Percentiles rank a stretch among this genome's conserved stretches.
phyloP scores from a whole-genome alignment of 352 stramenopile species.

The Aphanomyces cochlioides region DNA sequence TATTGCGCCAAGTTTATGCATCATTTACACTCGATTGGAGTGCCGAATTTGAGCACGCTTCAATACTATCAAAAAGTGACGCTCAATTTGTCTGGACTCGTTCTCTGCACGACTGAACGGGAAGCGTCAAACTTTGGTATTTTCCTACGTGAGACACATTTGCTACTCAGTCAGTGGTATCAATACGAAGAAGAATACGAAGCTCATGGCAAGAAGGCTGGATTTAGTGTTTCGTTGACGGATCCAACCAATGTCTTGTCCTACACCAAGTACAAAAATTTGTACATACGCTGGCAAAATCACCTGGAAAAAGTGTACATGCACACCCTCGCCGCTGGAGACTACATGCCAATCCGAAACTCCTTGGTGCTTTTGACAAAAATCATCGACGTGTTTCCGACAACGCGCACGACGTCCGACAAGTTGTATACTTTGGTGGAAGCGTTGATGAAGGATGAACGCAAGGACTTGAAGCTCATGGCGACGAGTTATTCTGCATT shows the following conservation, averaged over 20 bases:
- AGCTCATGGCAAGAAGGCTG: conserved; percentile 69
- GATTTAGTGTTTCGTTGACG: conserved; percentile 65
- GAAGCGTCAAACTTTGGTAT: conserved; percentile 84
- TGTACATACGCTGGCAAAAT: conserved; percentile 74
- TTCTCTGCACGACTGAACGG: conserved; percentile 78
- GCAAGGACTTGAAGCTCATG: conserved; percentile 89
- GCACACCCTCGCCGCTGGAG: conserved; percentile 51
- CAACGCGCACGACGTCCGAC: conserved; percentile 52
- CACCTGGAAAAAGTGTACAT: conserved; percentile 62
- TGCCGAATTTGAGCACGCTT: conserved; percentile 64
- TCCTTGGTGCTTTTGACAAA: conserved; percentile 86
- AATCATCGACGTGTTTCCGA: conserved; percentile 80
- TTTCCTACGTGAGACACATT: conserved; percentile 78
- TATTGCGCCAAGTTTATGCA: conserved; percentile 85
- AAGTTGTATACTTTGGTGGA: conserved; percentile 64
- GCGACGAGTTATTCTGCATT: conserved; percentile 80
- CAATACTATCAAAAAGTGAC: conserved; percentile 82
- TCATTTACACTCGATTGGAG: conserved; percentile 66
- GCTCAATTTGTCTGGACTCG: conserved; percentile 68
- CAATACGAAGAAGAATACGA: conserved; percentile 74
- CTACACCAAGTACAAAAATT: conserved; percentile 70
- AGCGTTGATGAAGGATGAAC: conserved; percentile 67
- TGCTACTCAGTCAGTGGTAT: conserved; percentile 69
- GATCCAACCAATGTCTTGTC: conserved; percentile 55
- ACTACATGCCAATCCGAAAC: conserved; percentile 86